Percentiles rank a stretch among this genome's conserved stretches.
phyloP scores from a whole-genome alignment of 352 stramenopile genomes.

The Paralagenidium karlingii region DNA sequence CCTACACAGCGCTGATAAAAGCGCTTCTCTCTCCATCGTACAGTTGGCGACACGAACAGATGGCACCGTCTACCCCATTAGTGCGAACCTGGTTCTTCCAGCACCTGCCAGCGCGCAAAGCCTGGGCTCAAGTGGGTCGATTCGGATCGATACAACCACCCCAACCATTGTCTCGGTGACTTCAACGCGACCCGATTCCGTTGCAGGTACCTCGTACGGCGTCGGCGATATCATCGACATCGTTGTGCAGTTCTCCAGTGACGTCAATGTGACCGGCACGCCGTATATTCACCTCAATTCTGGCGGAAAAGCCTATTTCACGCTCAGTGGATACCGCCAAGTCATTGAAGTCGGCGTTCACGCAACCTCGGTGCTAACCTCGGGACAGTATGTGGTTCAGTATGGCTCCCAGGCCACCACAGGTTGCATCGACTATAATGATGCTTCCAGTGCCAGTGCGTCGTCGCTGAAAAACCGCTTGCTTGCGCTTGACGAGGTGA shows the following conservation, averaged over 20 bases:
- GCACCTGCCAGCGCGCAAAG: constrained; percentile 8
- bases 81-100: constrained; percentile 28
- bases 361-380: constrained; percentile 29
- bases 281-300: constrained; percentile 37
- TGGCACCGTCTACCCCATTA: constrained; percentile 10
- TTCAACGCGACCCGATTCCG: constrained; percentile 21
- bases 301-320: constrained; percentile 28
- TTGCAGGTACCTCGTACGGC: constrained; percentile 23
- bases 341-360: constrained; percentile 52
- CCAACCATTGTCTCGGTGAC: constrained; percentile 28
- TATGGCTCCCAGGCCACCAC: constrained; percentile 22
- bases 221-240: constrained; percentile 60
- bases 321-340: constrained; percentile 35
- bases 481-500: constrained; percentile 22
- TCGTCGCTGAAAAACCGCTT: constrained; percentile 35
- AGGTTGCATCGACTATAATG: constrained; percentile 40
- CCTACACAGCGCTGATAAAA: constrained; percentile 16
- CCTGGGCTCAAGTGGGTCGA: constrained; percentile 11
- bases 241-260: constrained; percentile 40
- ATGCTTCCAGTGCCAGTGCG: constrained; percentile 16
- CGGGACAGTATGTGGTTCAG: constrained; percentile 42
- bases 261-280: constrained; percentile 27
- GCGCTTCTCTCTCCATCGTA: constrained; percentile 2
- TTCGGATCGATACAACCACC: constrained; percentile 26
- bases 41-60: constrained; percentile 3